Base-by-base conservation (phyloP, 2,329 filamentous ascomycete genomes). In the Pseudogymnoascus sp. region DNA sequence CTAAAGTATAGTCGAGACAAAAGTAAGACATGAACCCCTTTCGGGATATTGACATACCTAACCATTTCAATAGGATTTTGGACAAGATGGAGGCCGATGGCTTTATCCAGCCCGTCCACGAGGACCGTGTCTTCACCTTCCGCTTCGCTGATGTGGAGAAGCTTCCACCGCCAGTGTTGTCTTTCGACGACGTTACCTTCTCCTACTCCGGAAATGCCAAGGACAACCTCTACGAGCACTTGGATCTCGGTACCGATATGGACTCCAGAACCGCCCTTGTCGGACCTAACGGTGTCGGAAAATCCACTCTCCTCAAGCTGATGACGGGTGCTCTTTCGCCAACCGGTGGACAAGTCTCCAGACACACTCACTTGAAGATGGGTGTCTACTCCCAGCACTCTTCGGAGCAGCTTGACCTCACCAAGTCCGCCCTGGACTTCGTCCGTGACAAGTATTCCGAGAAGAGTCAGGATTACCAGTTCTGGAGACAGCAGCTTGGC, bases 21-120 rank as follows among this genome's bases (percentile, higher is more conserved):
- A 99, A 99, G 37, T 39, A 39, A 39, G 37, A 39, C 9, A 39
- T 39, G 37, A 20, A 20, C 7, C 8, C 8, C 16, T 20, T 38
- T 39, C 18, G 37, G 4, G 16, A 39, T 39, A 39, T 39, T 39
- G 37, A 39, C 37, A 39, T 39, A 11, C 37, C 16, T 39, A 39
- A 39, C 37, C 18, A 20, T 39, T 39, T 20, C 4, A 18, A 39
- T 39, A 39, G 37, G 90, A 97, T 97, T 77, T 84, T 97, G 68
- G 94, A 99, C 85, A 99, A 99, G 87, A 99, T 99, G 94, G 93
- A 97, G 83, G 94, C 95, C 70, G 94, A 99, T 72, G 94, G 94
- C 68, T 94, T 97, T 77, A 97, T 99, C 74, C 88, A 99, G 78
- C 90, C 91, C 62, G 92, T 99, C 65, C 77, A 82, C 61, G 78